Evolutionary conservation across 1,284 basidiomycete species (phyloP).

Genomic region (Apiotrichum laibachii): DNA sequence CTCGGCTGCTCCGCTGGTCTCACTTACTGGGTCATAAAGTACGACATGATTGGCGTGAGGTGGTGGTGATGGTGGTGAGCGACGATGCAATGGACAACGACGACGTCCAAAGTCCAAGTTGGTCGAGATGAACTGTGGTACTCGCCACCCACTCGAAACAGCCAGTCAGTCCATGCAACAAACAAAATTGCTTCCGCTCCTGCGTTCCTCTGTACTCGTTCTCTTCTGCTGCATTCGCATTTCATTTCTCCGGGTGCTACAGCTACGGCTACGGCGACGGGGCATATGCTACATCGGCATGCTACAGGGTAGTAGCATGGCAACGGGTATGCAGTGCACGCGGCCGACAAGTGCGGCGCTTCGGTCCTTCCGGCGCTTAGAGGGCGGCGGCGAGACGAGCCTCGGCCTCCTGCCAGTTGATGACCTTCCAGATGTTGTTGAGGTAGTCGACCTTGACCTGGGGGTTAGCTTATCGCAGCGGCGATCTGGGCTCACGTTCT

Average conservation of each 20-base stretch:
- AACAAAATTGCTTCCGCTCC: neutral
- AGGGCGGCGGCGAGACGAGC: conserved; percentile 63
- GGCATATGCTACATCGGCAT: too few species aligned
- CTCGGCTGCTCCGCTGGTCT: neutral
- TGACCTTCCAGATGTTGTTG: conserved; percentile 84
- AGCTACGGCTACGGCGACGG: too few species aligned
- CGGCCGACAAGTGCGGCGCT: too few species aligned
- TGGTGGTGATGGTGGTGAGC: neutral
- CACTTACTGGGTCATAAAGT: conserved; percentile 54
- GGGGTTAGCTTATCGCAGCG: neutral
- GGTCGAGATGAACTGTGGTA: neutral
- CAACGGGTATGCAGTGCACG: too few species aligned
- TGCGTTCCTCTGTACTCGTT: too few species aligned
- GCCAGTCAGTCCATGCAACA: neutral
- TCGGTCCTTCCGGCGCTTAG: conserved; percentile 7
- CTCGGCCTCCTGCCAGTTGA: conserved; percentile 89
- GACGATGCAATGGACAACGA: neutral
- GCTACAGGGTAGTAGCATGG: too few species aligned
- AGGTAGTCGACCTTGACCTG: conserved; percentile 76
- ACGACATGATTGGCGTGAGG: conserved; percentile 42
- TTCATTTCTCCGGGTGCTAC: too few species aligned
- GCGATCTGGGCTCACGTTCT: conserved; percentile 63
- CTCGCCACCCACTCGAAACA: neutral
- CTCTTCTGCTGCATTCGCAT: too few species aligned
- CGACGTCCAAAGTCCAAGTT: neutral